A percentile compares a stretch with the other conserved stretches of the same genome.
Evolutionary conservation across 2,329 filamentous ascomycete species (phyloP).

Genomic region (Neofusicoccum ribis): DNA sequence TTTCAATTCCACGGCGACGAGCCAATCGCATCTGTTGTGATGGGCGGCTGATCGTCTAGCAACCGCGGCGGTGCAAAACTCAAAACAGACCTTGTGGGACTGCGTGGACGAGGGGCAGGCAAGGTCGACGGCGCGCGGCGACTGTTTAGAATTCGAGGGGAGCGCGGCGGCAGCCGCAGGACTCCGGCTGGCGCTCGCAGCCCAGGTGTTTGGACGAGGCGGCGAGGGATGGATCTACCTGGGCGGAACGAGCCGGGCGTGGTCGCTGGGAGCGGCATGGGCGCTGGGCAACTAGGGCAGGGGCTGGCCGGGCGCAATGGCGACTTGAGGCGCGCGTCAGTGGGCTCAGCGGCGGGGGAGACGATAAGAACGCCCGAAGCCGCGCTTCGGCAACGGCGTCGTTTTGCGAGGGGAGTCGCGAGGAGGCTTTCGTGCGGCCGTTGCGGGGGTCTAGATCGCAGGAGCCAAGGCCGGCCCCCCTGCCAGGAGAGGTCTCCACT

Average conservation of each 20-base stretch:
- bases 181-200: neutral
- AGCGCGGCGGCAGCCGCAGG: no score
- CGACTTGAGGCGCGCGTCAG: neutral
- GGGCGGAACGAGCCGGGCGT: constrained; percentile 7
- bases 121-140: no score
- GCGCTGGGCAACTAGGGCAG: neutral
- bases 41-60: neutral
- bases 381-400: neutral
- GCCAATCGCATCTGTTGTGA: neutral
- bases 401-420: neutral
- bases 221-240: neutral
- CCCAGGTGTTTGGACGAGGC: neutral
- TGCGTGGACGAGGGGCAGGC: neutral
- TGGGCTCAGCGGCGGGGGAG: constrained; percentile 1
- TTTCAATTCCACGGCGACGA: neutral
- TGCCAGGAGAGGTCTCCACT: neutral
- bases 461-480: neutral
- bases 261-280: neutral
- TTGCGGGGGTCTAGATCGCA: constrained; percentile 6
- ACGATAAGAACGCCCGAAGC: constrained; percentile 1
- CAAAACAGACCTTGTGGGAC: neutral
- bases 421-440: no score
- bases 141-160: no score
- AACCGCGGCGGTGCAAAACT: neutral
- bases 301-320: constrained; percentile 1